Conservation (phyloP, 306 rosid species). For the Canavalia gladiata region DNA sequence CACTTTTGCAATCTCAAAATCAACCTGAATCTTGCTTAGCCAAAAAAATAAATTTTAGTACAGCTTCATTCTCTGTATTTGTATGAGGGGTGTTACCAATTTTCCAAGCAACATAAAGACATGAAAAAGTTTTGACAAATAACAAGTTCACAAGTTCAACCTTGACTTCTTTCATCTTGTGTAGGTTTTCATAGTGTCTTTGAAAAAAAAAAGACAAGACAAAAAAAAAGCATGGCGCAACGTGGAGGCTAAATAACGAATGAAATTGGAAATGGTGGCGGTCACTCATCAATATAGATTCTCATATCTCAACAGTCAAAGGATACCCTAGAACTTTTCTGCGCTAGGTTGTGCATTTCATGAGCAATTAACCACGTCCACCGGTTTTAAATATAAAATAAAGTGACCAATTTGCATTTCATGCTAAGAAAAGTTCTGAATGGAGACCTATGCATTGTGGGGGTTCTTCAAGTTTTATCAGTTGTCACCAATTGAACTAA, state of each 20-base stretch:
- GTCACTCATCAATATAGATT: constrained; percentile 8
- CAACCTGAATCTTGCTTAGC: neutral
- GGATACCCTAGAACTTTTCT: neutral
- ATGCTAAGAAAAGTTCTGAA: neutral
- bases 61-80: neutral
- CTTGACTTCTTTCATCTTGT: constrained; percentile 7
- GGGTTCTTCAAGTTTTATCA: neutral
- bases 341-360: constrained; percentile 6
- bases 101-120: neutral
- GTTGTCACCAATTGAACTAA: neutral
- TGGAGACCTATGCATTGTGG: neutral
- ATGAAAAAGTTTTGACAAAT: constrained; percentile 37
- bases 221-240: neutral
- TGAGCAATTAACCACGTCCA: neutral
- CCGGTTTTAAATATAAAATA: constrained; percentile 11
- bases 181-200: neutral
- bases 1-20: constrained; percentile 22
- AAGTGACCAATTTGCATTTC: neutral
- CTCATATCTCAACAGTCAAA: constrained; percentile 42
- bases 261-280: constrained; percentile 26
- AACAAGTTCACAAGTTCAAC: constrained; percentile 27
- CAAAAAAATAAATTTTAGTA: neutral
- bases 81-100: constrained; percentile 6
- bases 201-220: constrained; percentile 33
- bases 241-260: constrained; percentile 10